Base-by-base conservation (phyloP, 179 eudicot genomes). In the Beta lomatogona region DNA sequence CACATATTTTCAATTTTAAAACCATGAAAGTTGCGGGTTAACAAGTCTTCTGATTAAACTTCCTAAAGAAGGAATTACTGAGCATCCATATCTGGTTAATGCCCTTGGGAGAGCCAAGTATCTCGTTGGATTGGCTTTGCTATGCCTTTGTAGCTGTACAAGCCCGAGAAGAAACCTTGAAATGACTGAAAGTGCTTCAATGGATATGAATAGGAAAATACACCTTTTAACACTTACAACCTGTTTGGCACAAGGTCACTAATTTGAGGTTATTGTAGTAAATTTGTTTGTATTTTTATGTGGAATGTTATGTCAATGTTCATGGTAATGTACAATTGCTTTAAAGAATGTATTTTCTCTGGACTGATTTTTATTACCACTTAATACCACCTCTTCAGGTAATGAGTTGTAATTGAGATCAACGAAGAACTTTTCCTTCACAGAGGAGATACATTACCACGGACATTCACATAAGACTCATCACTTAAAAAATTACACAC, bases 91-190 rank as follows among this genome's bases (percentile, higher is more conserved):
- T 53, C 31, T 25, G 21, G 21, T 15, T 9, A 41, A 12, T 45
- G 68, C 58, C 14, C 21, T 41, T 15, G 16, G 54, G 68, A 18
- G 74, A 55, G 36, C 45, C 54, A 55, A 69, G 61, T 48, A 18
- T 73, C 45, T 67, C 22, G 45, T 78, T 28, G 46, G 74, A 53
- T 71, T 60, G 10, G 57, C 65, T 71, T 11, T 54, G 63, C 31
- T 50, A 63, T 18, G 58, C 9, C 31, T n/a, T 36, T 78, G 78
- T 5, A 63, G 69, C 53, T 71, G 9, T 48, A 53, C 66, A 12
- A 64, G 36, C 10, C 22, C 60, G 18, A 3, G 44, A 18, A 75
- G 44, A 44, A 25, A 19, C 45, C 52, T 3, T 36, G 53, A n/a
- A 8, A 52, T 45, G 36, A 57, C 25, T 72, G 71, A 28, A 22